Evolutionary conservation across 331 rosid species (phyloP).

Genomic region (Malus hybrid): DNA sequence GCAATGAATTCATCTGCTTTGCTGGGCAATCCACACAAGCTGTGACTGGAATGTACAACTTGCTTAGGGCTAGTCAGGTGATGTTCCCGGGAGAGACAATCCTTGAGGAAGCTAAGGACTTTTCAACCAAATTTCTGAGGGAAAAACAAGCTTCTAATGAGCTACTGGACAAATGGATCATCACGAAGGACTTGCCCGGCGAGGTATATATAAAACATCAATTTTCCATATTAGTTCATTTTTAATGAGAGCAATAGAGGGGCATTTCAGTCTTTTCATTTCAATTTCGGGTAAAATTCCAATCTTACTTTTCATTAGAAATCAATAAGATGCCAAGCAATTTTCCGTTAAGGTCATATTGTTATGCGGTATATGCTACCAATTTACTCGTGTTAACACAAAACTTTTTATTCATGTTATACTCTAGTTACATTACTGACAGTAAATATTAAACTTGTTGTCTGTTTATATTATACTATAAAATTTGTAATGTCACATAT

Average conservation of each 20-base stretch:
- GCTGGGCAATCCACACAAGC: conserved; percentile 67
- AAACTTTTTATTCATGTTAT: no score
- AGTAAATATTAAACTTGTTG: no score
- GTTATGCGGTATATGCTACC: no score
- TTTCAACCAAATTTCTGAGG: conserved; percentile 46
- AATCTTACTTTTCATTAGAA: no score
- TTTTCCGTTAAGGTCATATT: no score
- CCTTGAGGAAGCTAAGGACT: conserved; percentile 56
- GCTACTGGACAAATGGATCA: conserved; percentile 84
- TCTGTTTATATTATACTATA: no score
- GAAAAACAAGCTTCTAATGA: conserved; percentile 49
- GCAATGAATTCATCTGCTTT: conserved; percentile 66
- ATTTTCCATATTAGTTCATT: not conserved
- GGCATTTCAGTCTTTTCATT: not conserved
- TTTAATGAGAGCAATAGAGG: no score
- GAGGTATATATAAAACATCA: conserved; percentile 41
- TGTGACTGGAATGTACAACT: conserved; percentile 76
- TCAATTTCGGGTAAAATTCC: not conserved
- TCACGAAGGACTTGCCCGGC: conserved; percentile 59
- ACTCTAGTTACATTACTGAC: no score
- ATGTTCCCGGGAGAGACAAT: conserved; percentile 62
- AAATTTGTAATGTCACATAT: no score
- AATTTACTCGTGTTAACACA: no score
- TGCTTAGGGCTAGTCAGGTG: conserved; percentile 57
- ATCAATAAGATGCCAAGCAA: no score